A percentile compares a stretch with the other conserved stretches of the same genome.
Conservation (phyloP, 2,329 filamentous ascomycete species). For the Aureobasidium sp. region DNA sequence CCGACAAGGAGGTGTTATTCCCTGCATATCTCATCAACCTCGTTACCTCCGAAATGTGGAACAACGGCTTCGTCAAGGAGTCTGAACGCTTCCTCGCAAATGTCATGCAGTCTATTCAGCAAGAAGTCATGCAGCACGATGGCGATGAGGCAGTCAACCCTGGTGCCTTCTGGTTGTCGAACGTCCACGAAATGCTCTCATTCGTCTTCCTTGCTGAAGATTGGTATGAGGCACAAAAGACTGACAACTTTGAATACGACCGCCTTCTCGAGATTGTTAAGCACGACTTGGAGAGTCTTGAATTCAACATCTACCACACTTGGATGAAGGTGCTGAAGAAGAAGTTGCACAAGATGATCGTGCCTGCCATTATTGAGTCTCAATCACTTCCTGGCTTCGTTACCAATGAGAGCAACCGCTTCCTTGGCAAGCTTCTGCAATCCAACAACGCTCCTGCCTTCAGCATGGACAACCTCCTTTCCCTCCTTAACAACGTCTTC, state of each 20-base stretch:
- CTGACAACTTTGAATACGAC: constrained; percentile 98
- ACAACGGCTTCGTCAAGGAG: constrained; percentile 99
- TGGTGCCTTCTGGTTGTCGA: constrained; percentile 96
- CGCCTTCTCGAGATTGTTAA: constrained; percentile 96
- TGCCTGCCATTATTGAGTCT: constrained; percentile 97
- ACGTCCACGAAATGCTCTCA: constrained; percentile 98
- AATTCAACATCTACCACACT: constrained; percentile 99
- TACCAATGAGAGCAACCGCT: constrained; percentile 96
- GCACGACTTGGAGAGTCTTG: constrained; percentile 93
- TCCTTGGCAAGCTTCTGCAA: constrained; percentile 92
- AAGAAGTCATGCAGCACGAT: constrained; percentile 98
- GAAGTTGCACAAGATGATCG: constrained; percentile 99
- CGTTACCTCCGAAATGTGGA: constrained; percentile 99
- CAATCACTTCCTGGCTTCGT: constrained; percentile 97
- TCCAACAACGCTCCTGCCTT: constrained; percentile 88
- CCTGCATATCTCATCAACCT: constrained; percentile 98
- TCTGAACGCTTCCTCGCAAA: constrained; percentile 98
- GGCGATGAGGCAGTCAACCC: constrained; percentile 96
- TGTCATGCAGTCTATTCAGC: constrained; percentile 99
- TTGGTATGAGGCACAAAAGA: constrained; percentile 99
- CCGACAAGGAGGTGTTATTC: constrained; percentile 98
- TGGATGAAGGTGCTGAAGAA: constrained; percentile 99
- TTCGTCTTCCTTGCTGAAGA: constrained; percentile 99
- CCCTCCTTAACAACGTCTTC: constrained; percentile 92
- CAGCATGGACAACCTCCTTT: constrained; percentile 98